Base-by-base conservation (phyloP, 345 rosid genomes). In the Populus euphratica region DNA sequence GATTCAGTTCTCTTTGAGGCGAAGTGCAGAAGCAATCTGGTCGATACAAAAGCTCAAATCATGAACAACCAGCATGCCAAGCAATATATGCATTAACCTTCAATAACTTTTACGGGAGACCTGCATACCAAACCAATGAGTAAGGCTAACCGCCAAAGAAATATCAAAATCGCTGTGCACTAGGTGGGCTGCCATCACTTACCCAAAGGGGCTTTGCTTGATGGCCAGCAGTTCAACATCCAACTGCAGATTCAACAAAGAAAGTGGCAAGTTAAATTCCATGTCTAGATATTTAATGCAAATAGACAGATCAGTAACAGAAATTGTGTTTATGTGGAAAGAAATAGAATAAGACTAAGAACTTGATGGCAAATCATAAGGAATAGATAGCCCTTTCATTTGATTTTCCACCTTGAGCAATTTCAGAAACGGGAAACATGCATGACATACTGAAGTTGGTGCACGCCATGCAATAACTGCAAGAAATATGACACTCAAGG, bases 201-300 rank as follows among this genome's bases (percentile, higher is more conserved):
- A 94, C 98, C 98, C 97, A 36, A 94, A 94, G 69, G 97, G 93
- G 75, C 88, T 90, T 84, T 90, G 94, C 76, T 94, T 94, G 95
- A 94, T 94, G 56, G 98, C 21, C 63, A 94, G 83, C 71, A 93
- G 85, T 79, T 94, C 96, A 79, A 93, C 90, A 86, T 93, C 98
- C 85, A 94, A 81, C 97, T 91, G 91, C 85, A 84, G 44, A 78
- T 77, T 68, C 50, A 69, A 47, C 50, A 67, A 68, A 79, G 33
- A 68, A 29, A 75, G 56, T 1, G 73, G 54, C 70, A 54, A 9
- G 3, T 44, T 14, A 36, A 50, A 71, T 38, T 27, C 10, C 33
- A 63, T 13, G 10, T 3, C 35, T 16, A 18, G 2, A 44, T 35
- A 56, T 56, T 56, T 14, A 23, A 18, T 23, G 21, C 41, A 65